A percentile compares a stretch with the other conserved stretches of the same genome.
phyloP scores from a whole-genome alignment of 495 filamentous ascomycete species.

The Aspergillus diversus region DNA sequence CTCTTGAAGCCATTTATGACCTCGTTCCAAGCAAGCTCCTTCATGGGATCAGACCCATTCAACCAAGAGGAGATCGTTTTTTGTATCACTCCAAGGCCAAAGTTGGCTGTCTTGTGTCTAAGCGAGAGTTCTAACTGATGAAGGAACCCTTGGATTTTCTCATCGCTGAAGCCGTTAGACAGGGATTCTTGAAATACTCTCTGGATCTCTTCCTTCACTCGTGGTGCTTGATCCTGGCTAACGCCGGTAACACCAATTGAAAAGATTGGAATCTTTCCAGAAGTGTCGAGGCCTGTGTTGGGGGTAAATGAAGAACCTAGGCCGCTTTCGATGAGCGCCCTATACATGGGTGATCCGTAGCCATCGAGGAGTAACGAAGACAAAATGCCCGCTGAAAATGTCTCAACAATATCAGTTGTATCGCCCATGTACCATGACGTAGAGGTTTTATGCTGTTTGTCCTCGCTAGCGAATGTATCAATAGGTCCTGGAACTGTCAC shows the following conservation, averaged over 20 bases:
- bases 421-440: slow-evolving; percentile 90
- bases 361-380: slow-evolving; percentile 86
- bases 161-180: slow-evolving; percentile 77
- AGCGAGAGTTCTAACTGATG: slow-evolving; percentile 89
- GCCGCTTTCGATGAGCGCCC: slow-evolving; percentile 85
- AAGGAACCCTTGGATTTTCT: slow-evolving; percentile 89
- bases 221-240: slow-evolving; percentile 72
- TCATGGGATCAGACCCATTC: slow-evolving; percentile 89
- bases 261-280: slow-evolving; percentile 76
- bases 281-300: slow-evolving; percentile 87
- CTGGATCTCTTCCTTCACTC: slow-evolving; percentile 72
- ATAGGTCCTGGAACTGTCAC: slow-evolving; percentile 78
- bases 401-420: slow-evolving; percentile 78
- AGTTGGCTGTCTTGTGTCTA: slow-evolving; percentile 93
- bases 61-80: slow-evolving; percentile 90
- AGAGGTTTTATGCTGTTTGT: slow-evolving; percentile 91
- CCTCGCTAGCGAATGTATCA: slow-evolving; percentile 83
- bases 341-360: slow-evolving; percentile 93
- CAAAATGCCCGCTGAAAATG: slow-evolving; percentile 79
- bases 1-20: slow-evolving; percentile 79
- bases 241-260: slow-evolving; percentile 90
- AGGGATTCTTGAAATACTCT: slow-evolving; percentile 67
- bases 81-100: slow-evolving; percentile 89
- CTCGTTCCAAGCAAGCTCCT: slow-evolving; percentile 86
- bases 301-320: slow-evolving; percentile 91